Base-by-base conservation (phyloP, 2,329 filamentous ascomycete species). In the Podosphaera xanthii region DNA sequence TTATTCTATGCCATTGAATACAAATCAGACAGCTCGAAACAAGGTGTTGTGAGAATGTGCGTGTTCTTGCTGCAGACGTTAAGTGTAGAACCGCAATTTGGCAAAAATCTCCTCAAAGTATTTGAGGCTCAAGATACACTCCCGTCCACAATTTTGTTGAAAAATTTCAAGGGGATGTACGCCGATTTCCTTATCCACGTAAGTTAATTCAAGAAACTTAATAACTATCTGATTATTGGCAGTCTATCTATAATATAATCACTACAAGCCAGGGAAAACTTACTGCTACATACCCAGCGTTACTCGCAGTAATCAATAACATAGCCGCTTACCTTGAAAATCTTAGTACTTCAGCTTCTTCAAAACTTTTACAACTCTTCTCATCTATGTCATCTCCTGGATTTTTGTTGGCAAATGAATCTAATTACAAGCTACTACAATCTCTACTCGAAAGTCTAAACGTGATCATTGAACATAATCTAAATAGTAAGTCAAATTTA, bases 1-100 rank as follows among this genome's bases (percentile, higher is more conserved):
- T 74, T 97, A 2, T 98, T 94, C 72, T 96, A 97, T 69, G 88
- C 90, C 3, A 81, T 95, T 54, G 89, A 95, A 69, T 86, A 92
- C 70, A 89, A 88, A 68, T 80, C 82, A 49, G 91, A 97, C 67
- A 75, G 85, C 30, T 82, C 89, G 0, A 94, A 91, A 69, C 90
- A 96, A 70, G 92, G 92, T 0, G 77, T 96, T 0, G 87, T 97
- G 34, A 81, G 92, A 59, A 96, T 97, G 89, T 96, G 92, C 71
- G 84, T 94, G n/a, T 97, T 98, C 70, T 78, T 97, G 50, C 73
- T 98, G 48, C 92, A 98, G 71, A 97, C 92, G 0, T 74, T 98
- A 67, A 97, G 91, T 67, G 89, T 94, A 2, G 92, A 97, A 71
- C 80, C 84, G 59, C 89, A 86, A 62, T 97, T 97, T 71, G 91